Conservation (phyloP, 2,329 filamentous ascomycete species). For the Hyphodiscus sp. region DNA sequence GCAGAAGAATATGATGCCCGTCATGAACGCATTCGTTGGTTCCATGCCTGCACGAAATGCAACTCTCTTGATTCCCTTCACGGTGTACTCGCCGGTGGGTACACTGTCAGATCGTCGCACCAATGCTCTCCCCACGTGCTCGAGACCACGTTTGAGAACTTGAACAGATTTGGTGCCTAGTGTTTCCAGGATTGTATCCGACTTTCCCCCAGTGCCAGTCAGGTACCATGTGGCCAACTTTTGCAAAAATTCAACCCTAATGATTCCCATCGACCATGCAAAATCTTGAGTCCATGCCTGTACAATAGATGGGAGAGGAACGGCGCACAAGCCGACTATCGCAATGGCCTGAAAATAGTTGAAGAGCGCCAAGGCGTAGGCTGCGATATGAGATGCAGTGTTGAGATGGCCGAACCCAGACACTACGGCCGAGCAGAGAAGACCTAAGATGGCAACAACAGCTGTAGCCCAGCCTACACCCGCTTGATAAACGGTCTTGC, state of each 20-base stretch:
- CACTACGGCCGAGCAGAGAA: slow-evolving; percentile 79
- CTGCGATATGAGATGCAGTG: slow-evolving; percentile 87
- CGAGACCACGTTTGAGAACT: slow-evolving; percentile 51
- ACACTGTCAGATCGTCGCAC: slow-evolving; percentile 47
- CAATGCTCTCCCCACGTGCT: slow-evolving; percentile 37
- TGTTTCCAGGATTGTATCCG: slow-evolving; percentile 70
- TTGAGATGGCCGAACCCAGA: slow-evolving; percentile 90
- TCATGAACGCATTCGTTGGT: slow-evolving; percentile 87
- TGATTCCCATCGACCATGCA: slow-evolving; percentile 97
- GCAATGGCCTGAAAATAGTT: slow-evolving; percentile 92
- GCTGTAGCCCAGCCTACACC: slow-evolving; percentile 88
- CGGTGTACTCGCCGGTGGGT: slow-evolving; percentile 49
- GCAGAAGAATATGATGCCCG: slow-evolving; percentile 82
- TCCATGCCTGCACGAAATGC: slow-evolving; percentile 83
- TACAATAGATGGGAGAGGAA: slow-evolving; percentile 80
- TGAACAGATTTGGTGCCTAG: slow-evolving; percentile 72
- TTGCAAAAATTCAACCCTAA: slow-evolving; percentile 78
- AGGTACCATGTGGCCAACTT: slow-evolving; percentile 92
- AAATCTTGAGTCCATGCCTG: slow-evolving; percentile 95
- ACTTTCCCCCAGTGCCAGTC: slow-evolving; percentile 80
- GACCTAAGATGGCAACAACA: slow-evolving; percentile 75
- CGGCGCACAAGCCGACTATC: slow-evolving; percentile 77
- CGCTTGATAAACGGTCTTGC: slow-evolving; percentile 82
- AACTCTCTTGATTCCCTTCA: slow-evolving; percentile 82
- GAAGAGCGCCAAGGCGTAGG: slow-evolving; percentile 87